Conservation (phyloP, 768 basidiomycete genomes). For the Baorangia bicolor region DNA sequence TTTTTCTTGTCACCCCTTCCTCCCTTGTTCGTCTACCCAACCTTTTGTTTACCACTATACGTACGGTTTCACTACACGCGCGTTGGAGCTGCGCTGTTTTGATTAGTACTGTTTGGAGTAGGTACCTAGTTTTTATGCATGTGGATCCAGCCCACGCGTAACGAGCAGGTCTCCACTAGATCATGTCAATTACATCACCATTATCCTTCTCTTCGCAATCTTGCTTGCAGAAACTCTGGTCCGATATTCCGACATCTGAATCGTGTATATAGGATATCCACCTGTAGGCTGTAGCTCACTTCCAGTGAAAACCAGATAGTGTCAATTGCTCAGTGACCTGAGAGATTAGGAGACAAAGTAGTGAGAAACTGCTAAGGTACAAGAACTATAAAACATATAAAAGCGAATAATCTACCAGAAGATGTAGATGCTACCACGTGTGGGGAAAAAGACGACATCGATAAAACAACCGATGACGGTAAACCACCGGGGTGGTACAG, state of each 20-base stretch:
- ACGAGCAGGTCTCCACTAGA: too few species aligned
- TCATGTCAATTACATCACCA: too few species aligned
- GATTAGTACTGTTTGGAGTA: background rate
- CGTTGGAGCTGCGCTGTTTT: background rate
- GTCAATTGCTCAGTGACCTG: background rate
- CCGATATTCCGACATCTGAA: too few species aligned
- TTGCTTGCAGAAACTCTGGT: too few species aligned
- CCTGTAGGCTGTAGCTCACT: too few species aligned
- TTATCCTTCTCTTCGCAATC: too few species aligned
- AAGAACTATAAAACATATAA: constrained; percentile 14
- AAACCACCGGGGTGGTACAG: background rate
- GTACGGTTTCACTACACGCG: background rate
- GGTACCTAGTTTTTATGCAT: background rate
- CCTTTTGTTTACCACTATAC: background rate
- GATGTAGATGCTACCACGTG: background rate
- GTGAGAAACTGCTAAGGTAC: constrained; percentile 20
- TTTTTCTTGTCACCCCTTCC: too few species aligned
- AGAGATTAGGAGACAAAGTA: background rate
- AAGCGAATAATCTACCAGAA: constrained; percentile 23
- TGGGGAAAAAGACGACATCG: too few species aligned
- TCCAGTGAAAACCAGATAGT: too few species aligned
- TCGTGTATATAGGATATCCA: too few species aligned
- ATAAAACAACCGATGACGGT: background rate
- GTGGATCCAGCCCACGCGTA: background rate
- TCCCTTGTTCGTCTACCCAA: background rate